Percentiles rank a stretch among this genome's conserved stretches.
These are phyloP conservation scores for Favolaschia claudopus DNA, from an alignment of 768 basidiomycete species.

Conservation along the genomic window DNA sequence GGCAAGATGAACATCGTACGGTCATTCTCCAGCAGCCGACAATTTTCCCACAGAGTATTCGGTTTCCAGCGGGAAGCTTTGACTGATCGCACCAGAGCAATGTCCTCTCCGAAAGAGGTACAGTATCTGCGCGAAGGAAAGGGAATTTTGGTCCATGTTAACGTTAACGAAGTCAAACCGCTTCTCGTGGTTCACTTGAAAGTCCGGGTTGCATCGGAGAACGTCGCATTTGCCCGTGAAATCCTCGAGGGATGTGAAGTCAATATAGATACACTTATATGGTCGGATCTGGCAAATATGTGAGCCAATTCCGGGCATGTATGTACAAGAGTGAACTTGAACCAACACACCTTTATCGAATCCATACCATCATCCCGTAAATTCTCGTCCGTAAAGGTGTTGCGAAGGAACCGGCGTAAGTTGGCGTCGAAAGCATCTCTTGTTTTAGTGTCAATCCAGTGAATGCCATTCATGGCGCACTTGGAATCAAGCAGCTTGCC, in stretches of 20 bases:
- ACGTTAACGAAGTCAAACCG: constrained; percentile 17
- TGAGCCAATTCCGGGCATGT: too few relatives aligned
- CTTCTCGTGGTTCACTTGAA: constrained; percentile 11
- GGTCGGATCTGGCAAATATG: constrained; percentile 9
- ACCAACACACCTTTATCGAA: background rate
- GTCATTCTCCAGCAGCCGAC: constrained; percentile 5
- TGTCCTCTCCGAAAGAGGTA: constrained; percentile 6
- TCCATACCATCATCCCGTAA: background rate
- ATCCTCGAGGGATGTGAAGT: constrained; percentile 22
- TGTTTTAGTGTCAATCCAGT: background rate
- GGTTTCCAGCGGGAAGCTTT: constrained; percentile 9
- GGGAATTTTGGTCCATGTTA: constrained; percentile 7
- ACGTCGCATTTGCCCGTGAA: constrained; percentile 16
- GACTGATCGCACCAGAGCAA: constrained; percentile 14
- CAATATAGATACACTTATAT: constrained; percentile 16
- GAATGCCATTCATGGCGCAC: background rate
- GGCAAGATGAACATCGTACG: constrained; percentile 12
- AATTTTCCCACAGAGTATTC: constrained; percentile 13
- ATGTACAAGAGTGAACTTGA: background rate
- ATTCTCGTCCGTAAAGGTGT: background rate
- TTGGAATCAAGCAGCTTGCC: background rate
- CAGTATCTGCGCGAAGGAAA: background rate
- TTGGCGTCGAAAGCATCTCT: background rate
- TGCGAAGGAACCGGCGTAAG: background rate
- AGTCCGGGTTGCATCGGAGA: constrained; percentile 21